phyloP scores from a whole-genome alignment of 192 early-diverging fungal species.

The Coemansia sp. region DNA sequence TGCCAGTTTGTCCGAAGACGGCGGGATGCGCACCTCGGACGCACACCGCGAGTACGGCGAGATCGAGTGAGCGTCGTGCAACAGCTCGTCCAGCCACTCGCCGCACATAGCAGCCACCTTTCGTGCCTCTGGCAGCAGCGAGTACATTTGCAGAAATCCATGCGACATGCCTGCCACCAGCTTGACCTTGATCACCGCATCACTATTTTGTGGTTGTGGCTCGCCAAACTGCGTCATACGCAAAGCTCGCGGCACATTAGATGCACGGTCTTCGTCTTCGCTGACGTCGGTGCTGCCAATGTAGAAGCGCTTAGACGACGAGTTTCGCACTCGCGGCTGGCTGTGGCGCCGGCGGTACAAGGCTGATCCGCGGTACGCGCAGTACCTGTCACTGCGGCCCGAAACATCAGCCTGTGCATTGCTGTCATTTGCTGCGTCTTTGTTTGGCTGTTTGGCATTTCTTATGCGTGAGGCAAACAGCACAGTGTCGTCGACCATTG shows the following conservation, averaged over 20 bases:
- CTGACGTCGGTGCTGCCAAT: slow-evolving; percentile 52
- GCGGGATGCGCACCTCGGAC: slow-evolving; percentile 10
- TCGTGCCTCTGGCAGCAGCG: slow-evolving; percentile 45
- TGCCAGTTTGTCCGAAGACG: background rate
- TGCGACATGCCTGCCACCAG: slow-evolving; percentile 53
- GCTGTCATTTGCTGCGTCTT: background rate
- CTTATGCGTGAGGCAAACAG: slow-evolving; percentile 85
- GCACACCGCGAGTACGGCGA: slow-evolving; percentile 27
- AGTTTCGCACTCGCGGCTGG: slow-evolving; percentile 9
- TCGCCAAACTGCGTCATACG: slow-evolving; percentile 34
- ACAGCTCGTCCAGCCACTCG: slow-evolving; percentile 42
- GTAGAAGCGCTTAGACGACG: slow-evolving; percentile 18
- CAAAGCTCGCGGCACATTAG: slow-evolving; percentile 8
- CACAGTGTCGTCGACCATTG: slow-evolving; percentile 95
- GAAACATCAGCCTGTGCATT: background rate
- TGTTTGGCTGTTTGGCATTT: slow-evolving; percentile 67
- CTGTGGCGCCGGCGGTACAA: slow-evolving; percentile 36
- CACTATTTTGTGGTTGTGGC: background rate
- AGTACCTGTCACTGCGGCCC: slow-evolving; percentile 10
- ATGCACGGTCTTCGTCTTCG: slow-evolving; percentile 31
- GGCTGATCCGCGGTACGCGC: slow-evolving; percentile 16
- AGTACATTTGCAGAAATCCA: slow-evolving; percentile 54
- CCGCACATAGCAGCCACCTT: slow-evolving; percentile 30
- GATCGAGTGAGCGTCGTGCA: slow-evolving; percentile 21
- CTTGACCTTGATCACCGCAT: slow-evolving; percentile 42